These are phyloP conservation scores for Nakazawaea populi DNA, from an alignment of 805 yeast genomes.

Conservation along the genomic window DNA sequence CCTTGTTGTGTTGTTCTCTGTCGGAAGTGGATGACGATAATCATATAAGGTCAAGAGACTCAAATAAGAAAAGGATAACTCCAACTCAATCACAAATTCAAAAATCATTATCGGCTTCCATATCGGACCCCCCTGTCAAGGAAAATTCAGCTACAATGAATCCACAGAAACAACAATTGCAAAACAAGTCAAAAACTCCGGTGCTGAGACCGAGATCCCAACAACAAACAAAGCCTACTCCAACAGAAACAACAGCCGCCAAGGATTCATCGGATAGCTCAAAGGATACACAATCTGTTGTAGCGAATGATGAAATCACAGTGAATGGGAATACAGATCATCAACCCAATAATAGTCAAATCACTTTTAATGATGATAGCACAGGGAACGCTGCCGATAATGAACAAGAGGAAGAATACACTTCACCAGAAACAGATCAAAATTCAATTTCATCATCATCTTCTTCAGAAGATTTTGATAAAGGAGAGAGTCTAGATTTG, in stretches of 20 bases:
- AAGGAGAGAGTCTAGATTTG: constrained; percentile 46
- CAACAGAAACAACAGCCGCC: constrained; percentile 23
- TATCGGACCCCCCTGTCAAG: background rate
- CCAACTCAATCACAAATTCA: constrained; percentile 29
- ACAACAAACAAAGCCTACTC: constrained; percentile 10
- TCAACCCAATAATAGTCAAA: background rate
- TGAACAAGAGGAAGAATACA: constrained; percentile 8
- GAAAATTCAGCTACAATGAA: background rate
- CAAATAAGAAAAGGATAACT: constrained; percentile 17
- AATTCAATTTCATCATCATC: constrained; percentile 8
- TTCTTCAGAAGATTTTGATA: constrained; percentile 9
- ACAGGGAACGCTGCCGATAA: constrained; percentile 5
- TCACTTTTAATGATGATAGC: constrained; percentile 6
- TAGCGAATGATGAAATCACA: constrained; percentile 15
- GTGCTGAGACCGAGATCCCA: background rate
- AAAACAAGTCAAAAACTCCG: background rate
- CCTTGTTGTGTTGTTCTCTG: constrained; percentile 29
- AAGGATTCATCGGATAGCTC: constrained; percentile 30
- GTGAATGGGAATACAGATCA: constrained; percentile 18
- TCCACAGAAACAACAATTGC: background rate
- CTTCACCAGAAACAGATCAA: constrained; percentile 6
- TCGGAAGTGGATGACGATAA: constrained; percentile 22
- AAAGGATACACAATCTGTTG: constrained; percentile 19
- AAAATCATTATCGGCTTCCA: constrained; percentile 20
- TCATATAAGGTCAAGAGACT: constrained; percentile 1